Evolutionary conservation across 176 grass and related monocot species (phyloP).

Genomic region (Cenchrus fungigraminus): DNA sequence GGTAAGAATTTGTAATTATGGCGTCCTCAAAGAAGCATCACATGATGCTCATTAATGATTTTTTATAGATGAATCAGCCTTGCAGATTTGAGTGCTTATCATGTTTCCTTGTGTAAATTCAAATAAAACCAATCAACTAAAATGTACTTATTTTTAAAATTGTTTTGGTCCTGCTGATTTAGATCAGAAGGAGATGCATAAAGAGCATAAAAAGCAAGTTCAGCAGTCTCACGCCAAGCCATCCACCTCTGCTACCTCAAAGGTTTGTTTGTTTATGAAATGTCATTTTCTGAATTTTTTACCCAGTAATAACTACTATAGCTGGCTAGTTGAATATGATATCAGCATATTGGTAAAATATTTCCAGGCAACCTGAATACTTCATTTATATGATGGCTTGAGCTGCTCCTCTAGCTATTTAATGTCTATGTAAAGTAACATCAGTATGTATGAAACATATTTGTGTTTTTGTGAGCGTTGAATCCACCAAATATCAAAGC

Average conservation of each 20-base stretch:
- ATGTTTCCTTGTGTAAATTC: not conserved
- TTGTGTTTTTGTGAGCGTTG: not conserved
- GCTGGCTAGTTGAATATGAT: slow-evolving; percentile 13
- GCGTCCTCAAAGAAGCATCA: not conserved
- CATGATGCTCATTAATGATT: not conserved
- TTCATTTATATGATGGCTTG: slow-evolving; percentile 8
- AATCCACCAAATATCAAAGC: not conserved
- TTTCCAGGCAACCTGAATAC: not conserved
- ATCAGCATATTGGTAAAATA: slow-evolving; percentile 5
- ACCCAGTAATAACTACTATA: slow-evolving; percentile 12
- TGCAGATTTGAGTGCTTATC: not conserved
- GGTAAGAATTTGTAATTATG: not conserved
- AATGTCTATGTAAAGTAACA: not conserved
- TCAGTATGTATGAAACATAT: not conserved
- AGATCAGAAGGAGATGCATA: slow-evolving; percentile 51
- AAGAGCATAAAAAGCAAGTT: slow-evolving; percentile 54
- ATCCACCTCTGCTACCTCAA: slow-evolving; percentile 30
- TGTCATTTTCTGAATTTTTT: slow-evolving; percentile 6
- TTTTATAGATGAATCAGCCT: slow-evolving; percentile 24
- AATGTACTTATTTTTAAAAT: not conserved
- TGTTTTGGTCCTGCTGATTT: slow-evolving; percentile 33
- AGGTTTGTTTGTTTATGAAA: slow-evolving; percentile 48
- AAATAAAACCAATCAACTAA: not conserved
- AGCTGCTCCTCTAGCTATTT: not conserved
- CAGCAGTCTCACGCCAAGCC: slow-evolving; percentile 43